Percentiles rank a stretch among this genome's conserved stretches.
These are phyloP conservation scores for Lentinula guzmanii DNA, from an alignment of 768 basidiomycete species.

Conservation along the genomic window DNA sequence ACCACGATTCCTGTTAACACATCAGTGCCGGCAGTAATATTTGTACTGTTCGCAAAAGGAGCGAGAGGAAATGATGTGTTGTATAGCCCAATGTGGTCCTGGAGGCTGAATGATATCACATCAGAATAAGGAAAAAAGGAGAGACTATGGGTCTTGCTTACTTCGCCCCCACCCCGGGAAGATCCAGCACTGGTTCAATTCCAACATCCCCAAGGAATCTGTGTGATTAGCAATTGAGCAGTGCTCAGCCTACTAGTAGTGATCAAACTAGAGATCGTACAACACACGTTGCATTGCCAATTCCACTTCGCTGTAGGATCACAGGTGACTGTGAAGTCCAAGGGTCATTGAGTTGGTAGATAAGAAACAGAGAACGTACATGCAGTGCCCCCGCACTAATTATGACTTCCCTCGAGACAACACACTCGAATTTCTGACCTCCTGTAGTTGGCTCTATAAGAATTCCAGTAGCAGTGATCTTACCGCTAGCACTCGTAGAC, in stretches of 20 bases:
- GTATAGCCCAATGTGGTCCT: conserved; percentile 10
- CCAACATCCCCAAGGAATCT: conserved; percentile 9
- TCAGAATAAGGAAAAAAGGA: not conserved
- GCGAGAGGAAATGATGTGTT: conserved; percentile 11
- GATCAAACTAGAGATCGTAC: no score
- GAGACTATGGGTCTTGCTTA: not conserved
- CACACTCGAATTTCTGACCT: not conserved
- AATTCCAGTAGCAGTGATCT: conserved; percentile 9
- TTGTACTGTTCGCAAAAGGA: conserved; percentile 10
- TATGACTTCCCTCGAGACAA: conserved; percentile 7
- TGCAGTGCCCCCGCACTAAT: conserved; percentile 10
- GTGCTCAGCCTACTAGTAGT: not conserved
- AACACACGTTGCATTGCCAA: conserved; percentile 11
- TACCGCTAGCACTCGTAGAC: not conserved
- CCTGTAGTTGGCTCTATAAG: conserved; percentile 4
- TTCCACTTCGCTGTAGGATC: conserved; percentile 12
- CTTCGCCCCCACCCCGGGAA: conserved; percentile 16
- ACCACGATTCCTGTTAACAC: conserved; percentile 8
- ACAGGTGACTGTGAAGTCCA: conserved; percentile 7
- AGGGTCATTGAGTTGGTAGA: not conserved
- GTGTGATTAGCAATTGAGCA: not conserved
- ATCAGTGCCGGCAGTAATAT: not conserved
- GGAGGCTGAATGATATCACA: conserved; percentile 7
- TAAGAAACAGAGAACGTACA: conserved; percentile 2
- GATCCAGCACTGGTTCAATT: conserved; percentile 12